Percentiles rank a stretch among this genome's conserved stretches.
Evolutionary conservation across 1,139 yeast genomes (phyloP).

Genomic region (Candida smagusa): DNA sequence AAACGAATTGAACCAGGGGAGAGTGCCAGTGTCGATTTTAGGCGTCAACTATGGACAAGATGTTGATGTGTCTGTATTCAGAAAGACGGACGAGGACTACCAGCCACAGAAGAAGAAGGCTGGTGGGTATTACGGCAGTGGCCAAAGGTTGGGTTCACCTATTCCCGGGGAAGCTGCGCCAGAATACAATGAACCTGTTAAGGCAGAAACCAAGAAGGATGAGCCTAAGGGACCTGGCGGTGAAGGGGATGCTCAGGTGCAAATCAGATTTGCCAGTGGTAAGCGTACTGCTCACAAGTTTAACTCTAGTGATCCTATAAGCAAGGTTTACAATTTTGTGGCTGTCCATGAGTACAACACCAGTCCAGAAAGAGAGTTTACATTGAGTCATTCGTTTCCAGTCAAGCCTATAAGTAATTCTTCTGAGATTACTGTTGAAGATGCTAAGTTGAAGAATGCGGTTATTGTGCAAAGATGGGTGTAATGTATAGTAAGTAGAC

Average conservation of each 20-base stretch:
- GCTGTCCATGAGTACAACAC: constrained; percentile 40
- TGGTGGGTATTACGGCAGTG: constrained; percentile 78
- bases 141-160: constrained; percentile 89
- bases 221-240: constrained; percentile 25
- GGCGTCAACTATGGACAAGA: constrained; percentile 89
- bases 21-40: constrained; percentile 85
- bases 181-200: constrained; percentile 5
- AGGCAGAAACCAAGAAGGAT: background rate
- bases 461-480: constrained; percentile 89
- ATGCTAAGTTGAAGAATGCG: constrained; percentile 76
- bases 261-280: constrained; percentile 84
- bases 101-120: constrained; percentile 62
- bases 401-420: constrained; percentile 66
- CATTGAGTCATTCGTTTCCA: constrained; percentile 81
- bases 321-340: constrained; percentile 68
- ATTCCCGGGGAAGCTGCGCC: constrained; percentile 61
- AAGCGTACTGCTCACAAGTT: constrained; percentile 64
- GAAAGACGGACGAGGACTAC: constrained; percentile 79
- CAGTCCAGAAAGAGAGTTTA: constrained; percentile 48
- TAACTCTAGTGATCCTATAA: constrained; percentile 63
- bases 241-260: constrained; percentile 72
- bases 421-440: constrained; percentile 51
- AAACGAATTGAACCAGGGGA: constrained; percentile 79
- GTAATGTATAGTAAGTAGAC: constrained; percentile 3
- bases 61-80: constrained; percentile 88